Conservation (phyloP, 1,284 basidiomycete genomes). For the Malassezia equina region DNA sequence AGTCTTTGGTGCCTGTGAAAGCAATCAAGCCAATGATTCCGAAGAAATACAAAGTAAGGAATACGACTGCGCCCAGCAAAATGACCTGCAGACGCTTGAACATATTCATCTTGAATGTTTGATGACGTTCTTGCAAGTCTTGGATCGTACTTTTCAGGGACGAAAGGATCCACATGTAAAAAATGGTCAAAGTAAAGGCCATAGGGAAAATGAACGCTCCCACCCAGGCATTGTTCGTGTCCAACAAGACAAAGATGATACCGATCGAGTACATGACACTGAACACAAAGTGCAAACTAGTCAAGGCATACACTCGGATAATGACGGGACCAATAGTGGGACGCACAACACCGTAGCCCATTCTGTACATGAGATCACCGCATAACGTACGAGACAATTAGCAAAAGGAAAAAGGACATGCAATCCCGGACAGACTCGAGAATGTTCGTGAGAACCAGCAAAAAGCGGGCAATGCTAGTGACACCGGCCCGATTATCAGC, state of each 20-base stretch:
- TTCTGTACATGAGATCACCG: constrained; percentile 34
- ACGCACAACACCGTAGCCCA: constrained; percentile 49
- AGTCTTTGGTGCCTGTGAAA: constrained; percentile 58
- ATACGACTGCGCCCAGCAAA: constrained; percentile 55
- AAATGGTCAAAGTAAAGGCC: constrained; percentile 81
- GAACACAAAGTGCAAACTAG: constrained; percentile 78
- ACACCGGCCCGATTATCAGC: constrained; percentile 23
- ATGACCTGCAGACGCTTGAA: constrained; percentile 66
- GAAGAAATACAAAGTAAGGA: constrained; percentile 5
- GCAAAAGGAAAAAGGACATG: constrained; percentile 84
- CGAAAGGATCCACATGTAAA: constrained; percentile 70
- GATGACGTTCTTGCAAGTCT: constrained; percentile 35
- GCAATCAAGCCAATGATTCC: not conserved
- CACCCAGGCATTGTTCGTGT: constrained; percentile 51
- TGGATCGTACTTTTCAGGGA: constrained; percentile 39
- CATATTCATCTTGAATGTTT: constrained; percentile 45
- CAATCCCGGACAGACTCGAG: constrained; percentile 87
- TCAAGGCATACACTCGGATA: constrained; percentile 65
- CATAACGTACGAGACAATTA: constrained; percentile 59
- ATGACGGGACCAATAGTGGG: constrained; percentile 69
- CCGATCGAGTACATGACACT: constrained; percentile 59
- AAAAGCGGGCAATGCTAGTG: constrained; percentile 30
- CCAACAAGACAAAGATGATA: constrained; percentile 60
- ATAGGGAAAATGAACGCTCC: constrained; percentile 67
- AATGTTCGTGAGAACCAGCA: constrained; percentile 51